Evolutionary conservation across 768 basidiomycete species (phyloP), one percentile per base, ranked within the genome.

Genomic region (Russula earlei): DNA sequence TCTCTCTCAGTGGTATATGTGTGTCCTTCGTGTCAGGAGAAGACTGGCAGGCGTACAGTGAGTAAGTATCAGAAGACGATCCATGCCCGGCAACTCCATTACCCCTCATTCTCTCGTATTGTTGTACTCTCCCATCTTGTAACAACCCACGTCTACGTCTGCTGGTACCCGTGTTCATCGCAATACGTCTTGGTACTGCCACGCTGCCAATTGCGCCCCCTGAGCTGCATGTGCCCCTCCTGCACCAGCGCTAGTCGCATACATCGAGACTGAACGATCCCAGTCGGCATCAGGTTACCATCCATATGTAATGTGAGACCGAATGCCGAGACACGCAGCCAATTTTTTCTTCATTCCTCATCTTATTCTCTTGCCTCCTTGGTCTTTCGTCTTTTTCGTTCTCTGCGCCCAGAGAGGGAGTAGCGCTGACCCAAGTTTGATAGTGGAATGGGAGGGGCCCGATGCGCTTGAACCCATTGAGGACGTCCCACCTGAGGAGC

Each of bases 371-470:
- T 49, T 31, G 24, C 34, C 20, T 34, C 17, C 4, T 19, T n/a
- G 33, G 29, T 17, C 14, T 17, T 24, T 59, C 9, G 11, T 44
- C 22, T 49, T 46, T 45, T 44, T 55, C 43, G 20, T n/a, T 34
- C 22, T 27, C 42, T 17, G 38, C 22, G 37, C 22, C 45, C 29
- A 40, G 55, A 33, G 42, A 46, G 49, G 37, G 33, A 34, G 33
- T 27, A 34, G 55, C 48, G 43, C 58, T 59, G 44, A 59, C 44
- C 29, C 19, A 10, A 51, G 58, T 60, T 62, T 62, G 37, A 53
- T 68, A 90, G 87, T 81, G 81, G 68, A 76, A 61, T 90, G 85
- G 85, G 87, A 91, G 65, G 84, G 80, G 1, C 70, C 74, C 25
- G 80, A 81, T 19, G 80, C 77, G 4, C 59, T 83, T 42, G 80